Base-by-base conservation (phyloP, 2,329 filamentous ascomycete genomes). In the Elsinoe fawcettii region DNA sequence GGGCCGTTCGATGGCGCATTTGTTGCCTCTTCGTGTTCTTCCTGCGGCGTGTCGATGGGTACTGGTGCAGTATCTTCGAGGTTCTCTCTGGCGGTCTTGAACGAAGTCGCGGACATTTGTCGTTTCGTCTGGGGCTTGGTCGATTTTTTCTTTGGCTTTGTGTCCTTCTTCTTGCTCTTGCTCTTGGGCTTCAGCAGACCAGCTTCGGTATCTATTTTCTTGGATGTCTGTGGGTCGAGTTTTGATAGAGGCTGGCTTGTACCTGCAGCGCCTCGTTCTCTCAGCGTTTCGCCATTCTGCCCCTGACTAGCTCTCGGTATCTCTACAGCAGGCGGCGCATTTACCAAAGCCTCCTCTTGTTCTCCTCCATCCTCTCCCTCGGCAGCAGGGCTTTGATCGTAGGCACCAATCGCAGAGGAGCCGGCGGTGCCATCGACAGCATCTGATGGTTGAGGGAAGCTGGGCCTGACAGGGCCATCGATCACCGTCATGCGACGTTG, bases 401-500 rank as follows among this genome's bases (percentile, higher is more conserved):
- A 56, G 14, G 54, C 54, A 18, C 41, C 41, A 14, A 47, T 37
- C 18, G 27, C 39, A 23, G 23, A 49, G n/a, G 54, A 56, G 41
- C 54, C 30, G 22, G 43, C 30, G 7, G 54, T 37, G 49, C 54
- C 23, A 34, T 61, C 57, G 22, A 57, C 53, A 32, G 71, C 66
- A 5, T 69, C 67, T 5, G 25, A 3, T 14, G 73, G 73, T 60
- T 74, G 73, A 16, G 71, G 72, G 55, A 75, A 75, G 64, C 72
- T 75, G 47, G 67, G 67, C 44, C 66, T 65, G 60, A 70, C 73
- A 27, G 71, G 73, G 1, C 69, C 70, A 20, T 74, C 71, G 18
- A 72, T 64, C 22, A 73, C 73, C 44, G 70, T 71, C 34, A 74
- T 60, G 18, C 73, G 73, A 47, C 74, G 71, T 34, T 74, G 71